Evolutionary conservation across 441 rosid genomes (phyloP).

Genomic region (Theobroma grandiflorum): DNA sequence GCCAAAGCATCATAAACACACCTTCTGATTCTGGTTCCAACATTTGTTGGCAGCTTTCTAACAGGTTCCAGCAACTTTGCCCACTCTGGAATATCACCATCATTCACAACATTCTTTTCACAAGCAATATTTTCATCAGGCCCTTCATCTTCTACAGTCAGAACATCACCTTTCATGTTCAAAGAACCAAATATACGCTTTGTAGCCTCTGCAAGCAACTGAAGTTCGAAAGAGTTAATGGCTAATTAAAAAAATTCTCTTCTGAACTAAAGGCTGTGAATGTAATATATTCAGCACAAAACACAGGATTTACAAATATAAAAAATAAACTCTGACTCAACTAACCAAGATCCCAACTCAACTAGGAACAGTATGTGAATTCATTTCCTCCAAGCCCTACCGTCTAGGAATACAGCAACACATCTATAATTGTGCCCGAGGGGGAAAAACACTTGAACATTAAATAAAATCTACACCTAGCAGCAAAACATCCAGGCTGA

Average conservation of each 20-base stretch:
- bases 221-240: slow-evolving; percentile 45
- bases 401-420: not conserved
- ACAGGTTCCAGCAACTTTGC: slow-evolving; percentile 89
- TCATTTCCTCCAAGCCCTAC: not conserved
- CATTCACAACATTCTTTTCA: slow-evolving; percentile 57
- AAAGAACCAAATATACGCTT: slow-evolving; percentile 75
- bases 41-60: slow-evolving; percentile 97
- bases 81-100: slow-evolving; percentile 87
- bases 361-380: not conserved
- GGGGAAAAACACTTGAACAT: slow-evolving; percentile 7
- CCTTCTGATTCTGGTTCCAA: slow-evolving; percentile 97
- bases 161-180: slow-evolving; percentile 60
- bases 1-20: slow-evolving; percentile 89
- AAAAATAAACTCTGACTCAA: too few relatives aligned
- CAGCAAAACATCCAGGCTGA: slow-evolving; percentile 7
- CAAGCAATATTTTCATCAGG: slow-evolving; percentile 56
- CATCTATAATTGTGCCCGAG: not conserved
- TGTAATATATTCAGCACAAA: not conserved
- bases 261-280: not conserved
- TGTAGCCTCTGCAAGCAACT: slow-evolving; percentile 99
- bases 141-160: slow-evolving; percentile 76
- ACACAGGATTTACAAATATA: not conserved
- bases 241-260: not conserved
- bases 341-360: not conserved
- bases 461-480: slow-evolving; percentile 12